Conservation (phyloP, 1,284 basidiomycete species). For the Trichosporon coremiiforme region DNA sequence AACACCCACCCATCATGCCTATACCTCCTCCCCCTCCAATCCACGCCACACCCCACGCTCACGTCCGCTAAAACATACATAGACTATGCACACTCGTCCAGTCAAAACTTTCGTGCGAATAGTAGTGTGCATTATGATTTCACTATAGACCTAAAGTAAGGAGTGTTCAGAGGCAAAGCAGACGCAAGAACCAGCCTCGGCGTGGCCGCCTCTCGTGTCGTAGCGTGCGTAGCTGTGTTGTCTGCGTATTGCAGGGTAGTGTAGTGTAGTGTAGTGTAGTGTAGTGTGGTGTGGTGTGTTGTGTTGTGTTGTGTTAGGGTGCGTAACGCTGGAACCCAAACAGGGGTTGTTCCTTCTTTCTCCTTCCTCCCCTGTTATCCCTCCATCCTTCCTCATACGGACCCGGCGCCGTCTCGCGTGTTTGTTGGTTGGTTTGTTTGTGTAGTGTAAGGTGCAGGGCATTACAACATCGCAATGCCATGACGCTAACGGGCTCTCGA, state of each 20-base stretch:
- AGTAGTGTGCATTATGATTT: slow-evolving; percentile 1
- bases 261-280: too few species aligned
- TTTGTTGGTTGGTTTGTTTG: not conserved
- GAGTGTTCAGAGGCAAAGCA: not conserved
- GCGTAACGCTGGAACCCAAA: too few species aligned
- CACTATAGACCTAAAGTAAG: not conserved
- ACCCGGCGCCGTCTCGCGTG: not conserved
- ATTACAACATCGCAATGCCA: not conserved
- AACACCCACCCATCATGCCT: not conserved
- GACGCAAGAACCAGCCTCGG: too few species aligned
- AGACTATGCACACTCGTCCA: not conserved
- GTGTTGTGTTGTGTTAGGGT: too few species aligned
- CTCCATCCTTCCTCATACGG: not conserved
- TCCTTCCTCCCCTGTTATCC: not conserved
- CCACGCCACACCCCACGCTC: not conserved
- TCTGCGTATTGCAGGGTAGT: too few species aligned
- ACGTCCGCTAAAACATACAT: not conserved
- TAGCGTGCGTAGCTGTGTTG: too few species aligned
- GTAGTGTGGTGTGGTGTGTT: too few species aligned
- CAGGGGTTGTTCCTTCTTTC: not conserved
- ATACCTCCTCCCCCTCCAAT: not conserved
- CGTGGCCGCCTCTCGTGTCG: too few species aligned
- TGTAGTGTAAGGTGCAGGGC: not conserved
- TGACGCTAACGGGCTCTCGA: not conserved
- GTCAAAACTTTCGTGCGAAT: not conserved